Evolutionary conservation across 2,329 filamentous ascomycete species (phyloP).

Genomic region (Aspergillus oerlinghausenensis): DNA sequence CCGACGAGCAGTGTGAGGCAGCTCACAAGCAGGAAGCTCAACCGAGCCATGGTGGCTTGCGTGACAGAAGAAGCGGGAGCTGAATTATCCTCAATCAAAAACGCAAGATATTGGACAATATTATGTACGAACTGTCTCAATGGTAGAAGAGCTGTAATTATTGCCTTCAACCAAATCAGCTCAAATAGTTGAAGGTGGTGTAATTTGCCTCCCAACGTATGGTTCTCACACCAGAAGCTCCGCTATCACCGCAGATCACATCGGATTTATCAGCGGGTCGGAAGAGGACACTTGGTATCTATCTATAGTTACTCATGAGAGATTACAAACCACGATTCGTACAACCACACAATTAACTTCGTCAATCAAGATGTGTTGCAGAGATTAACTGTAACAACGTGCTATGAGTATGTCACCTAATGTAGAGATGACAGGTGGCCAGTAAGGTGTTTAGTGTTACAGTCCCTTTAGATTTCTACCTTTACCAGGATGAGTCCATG

Average conservation of each 20-base stretch:
- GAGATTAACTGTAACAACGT: neutral
- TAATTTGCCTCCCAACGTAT: neutral
- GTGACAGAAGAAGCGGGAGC: neutral
- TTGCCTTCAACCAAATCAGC: neutral
- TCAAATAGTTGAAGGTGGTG: neutral
- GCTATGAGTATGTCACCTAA: neutral
- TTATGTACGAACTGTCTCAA: neutral
- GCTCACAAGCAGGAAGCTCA: conserved; percentile 44
- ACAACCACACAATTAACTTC: neutral
- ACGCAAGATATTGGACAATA: neutral
- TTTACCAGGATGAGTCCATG: neutral
- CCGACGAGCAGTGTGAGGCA: conserved; percentile 46
- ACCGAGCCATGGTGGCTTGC: conserved; percentile 38
- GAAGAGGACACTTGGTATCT: conserved; percentile 34
- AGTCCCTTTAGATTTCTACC: conserved; percentile 1
- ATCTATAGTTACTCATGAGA: conserved; percentile 8
- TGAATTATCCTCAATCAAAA: neutral
- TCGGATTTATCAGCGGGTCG: conserved; percentile 12
- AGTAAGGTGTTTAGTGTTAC: neutral
- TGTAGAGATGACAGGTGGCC: neutral
- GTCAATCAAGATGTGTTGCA: neutral
- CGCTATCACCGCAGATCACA: neutral
- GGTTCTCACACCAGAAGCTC: neutral
- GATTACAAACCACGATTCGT: neutral
- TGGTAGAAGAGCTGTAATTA: neutral